A percentile compares a stretch with the other conserved stretches of the same genome.
Conservation (phyloP, 192 early-diverging fungal genomes). For the Allomyces javanicus region DNA sequence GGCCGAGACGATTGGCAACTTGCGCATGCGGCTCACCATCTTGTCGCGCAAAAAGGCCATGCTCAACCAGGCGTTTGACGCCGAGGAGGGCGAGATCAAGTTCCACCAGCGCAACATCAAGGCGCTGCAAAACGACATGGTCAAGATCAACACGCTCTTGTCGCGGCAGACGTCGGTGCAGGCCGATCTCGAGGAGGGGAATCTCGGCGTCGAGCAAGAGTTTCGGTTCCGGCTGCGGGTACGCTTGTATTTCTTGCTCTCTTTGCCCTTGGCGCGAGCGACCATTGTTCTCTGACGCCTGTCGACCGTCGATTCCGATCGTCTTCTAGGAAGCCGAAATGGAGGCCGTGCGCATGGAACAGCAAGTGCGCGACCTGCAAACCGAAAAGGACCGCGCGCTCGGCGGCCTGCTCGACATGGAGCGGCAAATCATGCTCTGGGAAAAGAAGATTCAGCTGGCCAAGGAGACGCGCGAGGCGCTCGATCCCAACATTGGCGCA, state of each 20-base stretch:
- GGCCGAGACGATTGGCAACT: constrained; percentile 24
- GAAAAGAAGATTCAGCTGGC: constrained; percentile 48
- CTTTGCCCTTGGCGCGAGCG: too few relatives aligned
- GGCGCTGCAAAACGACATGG: constrained; percentile 33
- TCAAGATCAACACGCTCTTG: constrained; percentile 38
- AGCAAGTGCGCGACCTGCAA: constrained; percentile 21
- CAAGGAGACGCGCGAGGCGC: constrained; percentile 38
- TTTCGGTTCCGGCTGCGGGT: constrained; percentile 32
- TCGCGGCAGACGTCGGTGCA: constrained; percentile 25
- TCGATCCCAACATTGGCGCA: constrained; percentile 41
- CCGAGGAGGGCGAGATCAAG: constrained; percentile 29
- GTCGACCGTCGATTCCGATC: constrained; percentile 1
- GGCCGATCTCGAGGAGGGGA: constrained; percentile 29
- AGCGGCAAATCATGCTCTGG: constrained; percentile 48
- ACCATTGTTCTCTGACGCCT: neutral
- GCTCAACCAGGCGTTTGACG: constrained; percentile 38
- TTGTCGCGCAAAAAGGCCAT: constrained; percentile 35
- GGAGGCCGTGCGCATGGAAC: constrained; percentile 26
- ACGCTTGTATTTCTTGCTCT: neutral
- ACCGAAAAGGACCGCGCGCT: constrained; percentile 31
- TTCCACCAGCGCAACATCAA: constrained; percentile 32
- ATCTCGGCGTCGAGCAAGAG: constrained; percentile 34
- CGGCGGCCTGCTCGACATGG: constrained; percentile 31
- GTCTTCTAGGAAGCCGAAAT: constrained; percentile 21
- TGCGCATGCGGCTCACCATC: constrained; percentile 32